Percentiles rank a stretch among this genome's conserved stretches.
phyloP scores from a whole-genome alignment of 768 basidiomycete genomes.

The Asterophora lycoperdoides region DNA sequence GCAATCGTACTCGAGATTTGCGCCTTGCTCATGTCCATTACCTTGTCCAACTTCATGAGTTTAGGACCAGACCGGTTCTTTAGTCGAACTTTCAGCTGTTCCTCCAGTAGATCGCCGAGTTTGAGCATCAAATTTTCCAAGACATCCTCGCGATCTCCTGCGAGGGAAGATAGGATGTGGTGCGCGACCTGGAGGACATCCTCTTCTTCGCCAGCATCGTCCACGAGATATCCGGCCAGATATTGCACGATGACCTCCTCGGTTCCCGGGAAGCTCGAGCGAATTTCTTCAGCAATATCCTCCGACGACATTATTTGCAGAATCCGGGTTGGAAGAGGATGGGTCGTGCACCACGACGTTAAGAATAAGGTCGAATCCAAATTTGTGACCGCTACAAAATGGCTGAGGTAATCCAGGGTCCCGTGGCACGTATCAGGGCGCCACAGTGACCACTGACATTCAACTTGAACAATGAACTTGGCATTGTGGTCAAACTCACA shows the following conservation, averaged over 20 bases:
- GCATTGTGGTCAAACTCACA: conserved; percentile 1
- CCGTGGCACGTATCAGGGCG: no score
- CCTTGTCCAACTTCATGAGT: conserved; percentile 74
- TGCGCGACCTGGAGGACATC: conserved; percentile 77
- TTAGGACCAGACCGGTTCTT: conserved; percentile 61
- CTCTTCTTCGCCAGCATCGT: conserved; percentile 86
- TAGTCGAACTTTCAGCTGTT: conserved; percentile 54
- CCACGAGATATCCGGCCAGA: conserved; percentile 81
- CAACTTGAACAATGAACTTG: background rate
- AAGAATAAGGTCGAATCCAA: no score
- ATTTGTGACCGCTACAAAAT: no score
- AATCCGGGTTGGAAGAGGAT: background rate
- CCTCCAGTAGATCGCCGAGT: conserved; percentile 60
- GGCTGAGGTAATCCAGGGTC: background rate
- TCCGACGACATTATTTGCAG: conserved; percentile 52
- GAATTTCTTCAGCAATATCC: conserved; percentile 79
- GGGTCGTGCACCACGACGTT: background rate
- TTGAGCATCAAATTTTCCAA: conserved; percentile 65
- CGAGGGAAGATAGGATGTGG: conserved; percentile 72
- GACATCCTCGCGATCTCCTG: conserved; percentile 52
- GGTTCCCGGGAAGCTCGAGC: conserved; percentile 62
- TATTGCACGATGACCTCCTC: conserved; percentile 87
- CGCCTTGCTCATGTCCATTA: conserved; percentile 84
- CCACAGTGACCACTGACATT: no score
- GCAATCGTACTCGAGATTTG: conserved; percentile 78